Evolutionary conservation across 2,329 filamentous ascomycete species (phyloP), one percentile per base, ranked within the genome.

Genomic region (Aplosporella prunicola): DNA sequence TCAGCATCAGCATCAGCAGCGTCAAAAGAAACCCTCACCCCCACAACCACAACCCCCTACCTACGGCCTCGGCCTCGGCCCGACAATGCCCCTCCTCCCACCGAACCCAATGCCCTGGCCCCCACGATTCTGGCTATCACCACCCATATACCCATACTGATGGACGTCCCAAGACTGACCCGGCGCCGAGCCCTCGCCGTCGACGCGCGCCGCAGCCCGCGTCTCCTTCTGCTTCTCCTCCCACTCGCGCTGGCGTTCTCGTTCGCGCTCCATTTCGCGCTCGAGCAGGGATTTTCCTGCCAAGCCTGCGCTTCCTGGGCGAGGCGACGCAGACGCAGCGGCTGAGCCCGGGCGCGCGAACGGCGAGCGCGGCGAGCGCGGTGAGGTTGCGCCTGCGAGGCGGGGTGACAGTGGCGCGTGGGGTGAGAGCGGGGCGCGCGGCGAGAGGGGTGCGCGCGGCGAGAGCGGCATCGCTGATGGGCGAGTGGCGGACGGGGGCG

Each of bases 181-280:
- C n/a, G 74, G 75, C 0, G 76, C 77, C 27, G 76, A 72, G 0
- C 79, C 80, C 16, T 80, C 76, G 10, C 72, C 69, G 1, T 61
- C 59, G 13, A 71, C 64, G 22, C 66, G 67, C 5, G 67, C 65
- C 0, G 73, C 69, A 39, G 69, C 69, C 15, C 74, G 72, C 13
- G 76, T 73, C 46, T 74, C 75, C 51, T 76, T 68, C 58, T 89
- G 84, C 1, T 76, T 67, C 44, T 82, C 76, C 56, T 91, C 83
- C 84, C 84, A 88, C 55, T 88, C 82, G 39, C 69, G 71, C 61
- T 88, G 82, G 10, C 82, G 68, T 62, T 85, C 75, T 7, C 82
- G 69, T 58, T 88, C 82, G 54, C 80, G 68, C 56, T 88, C 82
- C 80, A 87, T 86, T 59, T 88, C 82, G 18, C 80, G 74, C 60